phyloP scores from a whole-genome alignment of 23 red algal species.

The Gracilaria gracilis region DNA sequence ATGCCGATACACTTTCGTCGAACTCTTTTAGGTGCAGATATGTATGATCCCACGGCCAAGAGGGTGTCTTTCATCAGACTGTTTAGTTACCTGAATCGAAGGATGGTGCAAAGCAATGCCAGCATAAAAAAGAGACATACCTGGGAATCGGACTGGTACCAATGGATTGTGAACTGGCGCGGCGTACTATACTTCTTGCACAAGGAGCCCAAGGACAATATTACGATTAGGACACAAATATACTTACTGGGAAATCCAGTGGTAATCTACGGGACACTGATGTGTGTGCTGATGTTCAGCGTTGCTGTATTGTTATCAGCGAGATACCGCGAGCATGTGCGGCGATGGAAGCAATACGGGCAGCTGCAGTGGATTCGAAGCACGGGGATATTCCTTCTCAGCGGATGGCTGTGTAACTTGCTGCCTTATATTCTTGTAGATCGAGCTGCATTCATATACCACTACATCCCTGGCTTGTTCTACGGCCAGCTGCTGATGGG shows the following conservation, averaged over 20 bases:
- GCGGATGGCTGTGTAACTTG: conserved; percentile 88
- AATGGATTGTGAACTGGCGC: conserved; percentile 90
- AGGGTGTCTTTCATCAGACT: conserved; percentile 67
- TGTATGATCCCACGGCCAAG: conserved; percentile 75
- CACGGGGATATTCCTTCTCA: conserved; percentile 77
- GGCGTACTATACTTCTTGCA: conserved; percentile 88
- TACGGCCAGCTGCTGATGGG: conserved; percentile 85
- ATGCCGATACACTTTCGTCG: conserved; percentile 73
- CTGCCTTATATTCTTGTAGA: conserved; percentile 89
- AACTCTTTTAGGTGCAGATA: conserved; percentile 70
- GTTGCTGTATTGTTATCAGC: conserved; percentile 7
- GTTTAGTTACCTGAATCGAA: conserved; percentile 85
- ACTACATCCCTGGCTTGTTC: conserved; percentile 94
- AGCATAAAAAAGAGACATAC: conserved; percentile 83
- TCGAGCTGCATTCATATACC: conserved; percentile 95
- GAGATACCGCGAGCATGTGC: conserved; percentile 26
- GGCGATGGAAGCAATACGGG: background rate
- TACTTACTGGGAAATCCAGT: conserved; percentile 98
- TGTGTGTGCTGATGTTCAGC: conserved; percentile 43
- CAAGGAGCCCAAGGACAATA: conserved; percentile 39
- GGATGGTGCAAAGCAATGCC: conserved; percentile 90
- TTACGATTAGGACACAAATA: conserved; percentile 51
- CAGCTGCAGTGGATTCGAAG: conserved; percentile 17
- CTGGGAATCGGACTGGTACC: conserved; percentile 93
- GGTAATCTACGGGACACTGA: conserved; percentile 46